Percentiles rank a stretch among this genome's conserved stretches.
phyloP scores from a whole-genome alignment of 331 rosid species.

The Spiraea crenata region DNA sequence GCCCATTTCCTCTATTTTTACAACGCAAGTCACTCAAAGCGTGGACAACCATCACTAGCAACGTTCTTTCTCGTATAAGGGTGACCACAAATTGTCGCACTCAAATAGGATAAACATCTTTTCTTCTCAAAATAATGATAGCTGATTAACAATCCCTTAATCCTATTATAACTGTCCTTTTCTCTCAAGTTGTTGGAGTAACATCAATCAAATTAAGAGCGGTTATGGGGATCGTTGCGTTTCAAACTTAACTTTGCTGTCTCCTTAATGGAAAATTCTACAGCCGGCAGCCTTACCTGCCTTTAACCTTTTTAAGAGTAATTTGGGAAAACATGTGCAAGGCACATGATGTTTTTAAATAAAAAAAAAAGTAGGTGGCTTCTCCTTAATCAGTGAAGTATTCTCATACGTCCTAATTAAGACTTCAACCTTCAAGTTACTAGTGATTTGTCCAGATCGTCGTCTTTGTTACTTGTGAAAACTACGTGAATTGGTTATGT shows the following conservation, averaged over 20 bases:
- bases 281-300: too few relatives aligned
- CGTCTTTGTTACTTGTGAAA: too few relatives aligned
- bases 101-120: not conserved
- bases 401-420: not conserved
- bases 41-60: too few relatives aligned
- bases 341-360: too few relatives aligned
- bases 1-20: too few relatives aligned
- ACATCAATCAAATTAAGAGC: not conserved
- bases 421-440: not conserved
- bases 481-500: too few relatives aligned
- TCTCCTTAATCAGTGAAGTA: not conserved
- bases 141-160: not conserved
- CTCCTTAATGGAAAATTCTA: too few relatives aligned
- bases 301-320: too few relatives aligned
- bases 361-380: too few relatives aligned
- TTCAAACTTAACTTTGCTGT: not conserved
- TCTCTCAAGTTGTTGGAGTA: not conserved
- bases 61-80: too few relatives aligned
- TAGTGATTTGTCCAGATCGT: too few relatives aligned
- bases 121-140: not conserved
- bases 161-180: not conserved
- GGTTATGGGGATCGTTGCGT: not conserved
- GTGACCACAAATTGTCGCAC: not conserved
- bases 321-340: too few relatives aligned
- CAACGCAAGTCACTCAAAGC: not conserved